Percentiles rank a stretch among this genome's conserved stretches.
Conservation (phyloP, 1,284 basidiomycete species). For the Boletus smithii region DNA sequence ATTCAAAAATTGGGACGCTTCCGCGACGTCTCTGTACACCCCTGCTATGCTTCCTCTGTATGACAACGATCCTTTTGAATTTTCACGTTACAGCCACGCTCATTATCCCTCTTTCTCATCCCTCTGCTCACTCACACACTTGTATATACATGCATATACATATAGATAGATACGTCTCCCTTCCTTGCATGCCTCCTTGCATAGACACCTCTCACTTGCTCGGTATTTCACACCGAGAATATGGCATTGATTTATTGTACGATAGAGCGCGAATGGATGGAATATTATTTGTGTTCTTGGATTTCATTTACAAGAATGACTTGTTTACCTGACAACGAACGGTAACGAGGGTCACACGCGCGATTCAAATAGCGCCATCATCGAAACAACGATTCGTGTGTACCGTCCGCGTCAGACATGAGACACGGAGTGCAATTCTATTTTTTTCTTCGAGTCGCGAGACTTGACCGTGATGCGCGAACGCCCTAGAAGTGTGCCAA, state of each 20-base stretch:
- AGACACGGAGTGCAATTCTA: no score
- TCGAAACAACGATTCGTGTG: no score
- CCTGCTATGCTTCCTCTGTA: constrained; percentile 4
- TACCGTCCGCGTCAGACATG: no score
- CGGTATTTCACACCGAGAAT: constrained; percentile 17
- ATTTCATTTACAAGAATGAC: constrained; percentile 3
- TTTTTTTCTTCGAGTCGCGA: no score
- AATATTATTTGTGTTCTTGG: constrained; percentile 34
- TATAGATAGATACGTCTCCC: constrained; percentile 33
- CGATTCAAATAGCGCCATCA: no score
- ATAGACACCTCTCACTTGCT: constrained; percentile 21
- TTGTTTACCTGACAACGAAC: constrained; percentile 11
- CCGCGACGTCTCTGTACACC: constrained; percentile 17
- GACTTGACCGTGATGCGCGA: no score
- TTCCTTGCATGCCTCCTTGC: constrained; percentile 29
- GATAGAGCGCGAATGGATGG: constrained; percentile 34
- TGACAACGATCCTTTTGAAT: constrained; percentile 24
- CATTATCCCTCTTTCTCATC: constrained; percentile 17
- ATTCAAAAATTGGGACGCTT: constrained; percentile 21
- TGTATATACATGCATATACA: constrained; percentile 41
- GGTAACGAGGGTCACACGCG: constrained; percentile 28
- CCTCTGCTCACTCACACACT: constrained; percentile 31
- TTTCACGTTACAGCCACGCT: constrained; percentile 26
- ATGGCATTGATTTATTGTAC: constrained; percentile 38
- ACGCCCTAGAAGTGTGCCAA: neutral